Percentiles rank a stretch among this genome's conserved stretches.
Conservation (phyloP, 2,329 filamentous ascomycete genomes). For the Huntiella moniliformis region DNA sequence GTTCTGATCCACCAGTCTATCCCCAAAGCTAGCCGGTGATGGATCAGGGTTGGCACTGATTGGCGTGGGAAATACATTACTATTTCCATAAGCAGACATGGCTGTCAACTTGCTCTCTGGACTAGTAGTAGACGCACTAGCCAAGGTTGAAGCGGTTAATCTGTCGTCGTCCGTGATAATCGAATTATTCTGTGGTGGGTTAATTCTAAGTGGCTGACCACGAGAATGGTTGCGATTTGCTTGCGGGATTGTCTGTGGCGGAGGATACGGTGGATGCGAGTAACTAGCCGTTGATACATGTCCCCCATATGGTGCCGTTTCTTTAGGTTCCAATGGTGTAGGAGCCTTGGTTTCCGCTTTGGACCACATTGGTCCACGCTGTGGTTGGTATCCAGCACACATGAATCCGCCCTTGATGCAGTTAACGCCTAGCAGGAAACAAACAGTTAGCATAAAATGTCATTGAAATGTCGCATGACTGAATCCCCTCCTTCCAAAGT, state of each 20-base stretch:
- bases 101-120: constrained; percentile 45
- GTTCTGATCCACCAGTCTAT: constrained; percentile 35
- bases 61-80: constrained; percentile 41
- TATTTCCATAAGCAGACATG: constrained; percentile 28
- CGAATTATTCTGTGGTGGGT: constrained; percentile 41
- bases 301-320: constrained; percentile 35
- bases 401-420: constrained; percentile 78
- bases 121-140: constrained; percentile 37
- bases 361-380: constrained; percentile 52
- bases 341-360: constrained; percentile 54
- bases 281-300: constrained; percentile 25
- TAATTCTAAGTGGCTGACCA: constrained; percentile 41
- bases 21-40: constrained; percentile 23
- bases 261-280: constrained; percentile 20
- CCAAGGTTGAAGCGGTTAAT: constrained; percentile 38
- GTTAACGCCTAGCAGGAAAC: constrained; percentile 47
- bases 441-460: not conserved
- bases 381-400: constrained; percentile 78
- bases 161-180: constrained; percentile 36
- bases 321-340: constrained; percentile 70
- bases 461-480: too few relatives aligned
- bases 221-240: constrained; percentile 38
- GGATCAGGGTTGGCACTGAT: constrained; percentile 36
- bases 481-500: not conserved
- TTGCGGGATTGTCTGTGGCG: constrained; percentile 32